A percentile compares a stretch with the other conserved stretches of the same genome.
phyloP scores from a whole-genome alignment of 169 alveolate species.

The Cystoisospora suis region DNA sequence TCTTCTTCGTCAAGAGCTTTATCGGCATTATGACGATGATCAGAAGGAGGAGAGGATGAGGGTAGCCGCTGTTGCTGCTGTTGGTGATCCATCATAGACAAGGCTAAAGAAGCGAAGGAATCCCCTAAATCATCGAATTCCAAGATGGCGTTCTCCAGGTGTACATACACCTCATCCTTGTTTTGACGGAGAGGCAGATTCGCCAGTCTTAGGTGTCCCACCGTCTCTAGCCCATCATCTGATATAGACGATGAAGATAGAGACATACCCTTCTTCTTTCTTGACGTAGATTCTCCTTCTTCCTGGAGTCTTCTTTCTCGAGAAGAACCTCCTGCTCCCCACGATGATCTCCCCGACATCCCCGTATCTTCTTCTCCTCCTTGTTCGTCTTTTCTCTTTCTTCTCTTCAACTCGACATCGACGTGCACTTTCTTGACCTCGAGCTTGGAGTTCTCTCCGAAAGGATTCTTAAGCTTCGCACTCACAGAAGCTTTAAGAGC shows the following conservation, averaged over 20 bases:
- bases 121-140: slow-evolving; percentile 1
- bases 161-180: background rate
- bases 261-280: no score
- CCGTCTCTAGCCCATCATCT: slow-evolving; percentile 13
- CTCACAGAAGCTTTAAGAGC: slow-evolving; percentile 24
- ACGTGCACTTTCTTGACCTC: background rate
- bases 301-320: no score
- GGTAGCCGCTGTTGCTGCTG: no score
- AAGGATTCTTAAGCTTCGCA: background rate
- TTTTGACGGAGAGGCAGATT: background rate
- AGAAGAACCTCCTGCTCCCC: no score
- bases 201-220: background rate
- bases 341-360: no score
- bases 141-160: slow-evolving; percentile 1
- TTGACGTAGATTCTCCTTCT: no score
- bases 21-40: no score
- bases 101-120: slow-evolving; percentile 39
- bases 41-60: no score
- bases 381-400: background rate
- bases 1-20: no score
- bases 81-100: slow-evolving; percentile 34
- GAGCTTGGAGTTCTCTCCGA: slow-evolving; percentile 18
- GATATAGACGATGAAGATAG: no score
- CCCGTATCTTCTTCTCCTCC: background rate
- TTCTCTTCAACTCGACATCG: slow-evolving; percentile 20